phyloP scores from a whole-genome alignment of 2,329 filamentous ascomycete species.

The Aspergillus melleus region DNA sequence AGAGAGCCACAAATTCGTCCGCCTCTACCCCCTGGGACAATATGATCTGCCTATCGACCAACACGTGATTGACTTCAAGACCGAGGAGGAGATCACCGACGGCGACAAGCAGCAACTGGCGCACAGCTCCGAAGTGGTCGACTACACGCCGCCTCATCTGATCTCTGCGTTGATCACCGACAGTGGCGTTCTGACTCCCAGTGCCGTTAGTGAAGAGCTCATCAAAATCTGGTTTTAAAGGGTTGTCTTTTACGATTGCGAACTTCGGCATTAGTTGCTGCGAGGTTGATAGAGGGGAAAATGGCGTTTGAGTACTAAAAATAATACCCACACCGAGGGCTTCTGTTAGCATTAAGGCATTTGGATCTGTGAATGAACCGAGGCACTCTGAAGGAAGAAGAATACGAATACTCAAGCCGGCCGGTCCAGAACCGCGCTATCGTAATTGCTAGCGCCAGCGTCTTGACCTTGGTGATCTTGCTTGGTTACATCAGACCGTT shows the following conservation, averaged over 20 bases:
- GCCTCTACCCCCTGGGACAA: conserved; percentile 80
- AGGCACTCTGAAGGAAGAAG: background rate
- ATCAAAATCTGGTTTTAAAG: conserved; percentile 56
- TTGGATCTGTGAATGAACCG: background rate
- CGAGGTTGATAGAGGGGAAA: background rate
- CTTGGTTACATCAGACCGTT: background rate
- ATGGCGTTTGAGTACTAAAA: background rate
- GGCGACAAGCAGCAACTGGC: conserved; percentile 47
- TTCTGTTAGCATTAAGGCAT: background rate
- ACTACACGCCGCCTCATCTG: conserved; percentile 58
- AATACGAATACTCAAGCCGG: background rate
- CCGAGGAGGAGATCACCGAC: conserved; percentile 50
- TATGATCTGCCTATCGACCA: conserved; percentile 79
- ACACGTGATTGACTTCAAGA: conserved; percentile 71
- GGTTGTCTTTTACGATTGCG: background rate
- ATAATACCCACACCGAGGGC: background rate
- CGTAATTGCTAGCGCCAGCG: background rate
- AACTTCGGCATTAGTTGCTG: background rate
- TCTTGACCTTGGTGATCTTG: background rate
- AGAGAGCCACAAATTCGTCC: conserved; percentile 95
- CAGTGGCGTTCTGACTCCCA: conserved; percentile 62
- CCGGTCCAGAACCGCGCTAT: background rate
- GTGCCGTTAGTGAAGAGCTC: conserved; percentile 65
- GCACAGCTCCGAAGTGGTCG: conserved; percentile 41
- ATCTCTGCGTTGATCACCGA: conserved; percentile 67